Base-by-base conservation (phyloP, 805 yeast species). In the Candida parachauliodes region DNA sequence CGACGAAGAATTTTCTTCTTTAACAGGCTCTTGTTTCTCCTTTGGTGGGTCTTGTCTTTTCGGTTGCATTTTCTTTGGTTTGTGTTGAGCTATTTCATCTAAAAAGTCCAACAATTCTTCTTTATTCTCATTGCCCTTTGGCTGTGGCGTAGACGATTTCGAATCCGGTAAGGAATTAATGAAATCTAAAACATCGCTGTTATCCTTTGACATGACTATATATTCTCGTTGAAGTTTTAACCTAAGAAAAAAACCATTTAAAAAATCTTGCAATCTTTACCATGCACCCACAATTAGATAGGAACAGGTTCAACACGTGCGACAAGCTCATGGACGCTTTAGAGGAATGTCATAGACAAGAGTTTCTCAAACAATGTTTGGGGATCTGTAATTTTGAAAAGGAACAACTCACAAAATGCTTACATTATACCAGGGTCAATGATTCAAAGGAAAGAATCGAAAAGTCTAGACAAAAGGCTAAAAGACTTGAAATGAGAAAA, bases 301-400 rank as follows among this genome's bases (percentile, higher is more conserved):
- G 54, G 45, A 59, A 57, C 43, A 53, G 72, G 40, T 67, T 68
- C 43, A 67, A 60, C 32, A 60, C 83, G 14, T 91, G 98, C 59
- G 79, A 76, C 36, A 85, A 82, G 44, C 72, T 88, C 28, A 88
- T 93, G 57, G 81, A 82, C 44, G 96, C 95, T 0, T 73, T 91
- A 5, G 95, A 91, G 51, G 82, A 86, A 55, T 91, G 98, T 57
- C 96, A 89, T 52, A 72, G 77, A 41, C 72, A 72, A 38, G 83
- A 80, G 39, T 83, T 80, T 47, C 49, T 83, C 42, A 72, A 76
- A 47, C 77, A 84, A 55, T 80, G 85, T 6, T 66, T 87, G 48
- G 98, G 98, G 19, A 69, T 76, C 42, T 91, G 98, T 63, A 87
- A 88, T 60, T 79, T 80, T 37, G 81, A 83, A 50, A 88, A 88